phyloP scores from a whole-genome alignment of 257 asterid species.

The Solanum paucissectum region DNA sequence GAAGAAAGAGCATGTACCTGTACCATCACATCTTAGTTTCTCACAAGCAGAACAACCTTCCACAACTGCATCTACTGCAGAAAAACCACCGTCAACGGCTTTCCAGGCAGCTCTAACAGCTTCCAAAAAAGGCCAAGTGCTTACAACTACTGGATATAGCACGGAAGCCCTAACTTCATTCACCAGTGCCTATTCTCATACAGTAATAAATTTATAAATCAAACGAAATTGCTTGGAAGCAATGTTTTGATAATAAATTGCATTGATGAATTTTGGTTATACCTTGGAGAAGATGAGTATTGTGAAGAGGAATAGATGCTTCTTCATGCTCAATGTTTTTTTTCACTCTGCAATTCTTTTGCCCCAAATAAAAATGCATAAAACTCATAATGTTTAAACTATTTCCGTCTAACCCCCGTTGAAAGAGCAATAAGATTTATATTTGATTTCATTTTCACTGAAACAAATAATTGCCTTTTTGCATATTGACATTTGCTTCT shows the following conservation, averaged over 20 bases:
- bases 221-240: not conserved
- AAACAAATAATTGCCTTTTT: too few species aligned
- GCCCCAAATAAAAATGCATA: not conserved
- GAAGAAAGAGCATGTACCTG: conserved; percentile 42
- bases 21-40: conserved; percentile 79
- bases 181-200: conserved; percentile 27
- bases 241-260: not conserved
- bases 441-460: too few species aligned
- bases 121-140: conserved; percentile 96
- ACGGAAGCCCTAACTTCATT: conserved; percentile 25
- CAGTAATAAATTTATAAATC: not conserved
- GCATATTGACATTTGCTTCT: too few species aligned
- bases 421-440: not conserved
- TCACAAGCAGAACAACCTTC: conserved; percentile 93
- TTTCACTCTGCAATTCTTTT: not conserved
- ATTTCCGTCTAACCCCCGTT: not conserved
- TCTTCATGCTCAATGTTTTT: not conserved
- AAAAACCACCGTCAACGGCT: conserved; percentile 39
- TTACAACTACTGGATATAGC: conserved; percentile 63
- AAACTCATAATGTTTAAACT: not conserved
- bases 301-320: not conserved
- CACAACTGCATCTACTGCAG: conserved; percentile 80
- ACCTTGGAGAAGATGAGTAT: conserved; percentile 13
- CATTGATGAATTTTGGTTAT: not conserved
- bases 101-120: conserved; percentile 93